Evolutionary conservation across 228 moss, liverwort and hornwort species (phyloP), one percentile per base, ranked within the genome.

Genomic region (Sphagnum magellanicum): DNA sequence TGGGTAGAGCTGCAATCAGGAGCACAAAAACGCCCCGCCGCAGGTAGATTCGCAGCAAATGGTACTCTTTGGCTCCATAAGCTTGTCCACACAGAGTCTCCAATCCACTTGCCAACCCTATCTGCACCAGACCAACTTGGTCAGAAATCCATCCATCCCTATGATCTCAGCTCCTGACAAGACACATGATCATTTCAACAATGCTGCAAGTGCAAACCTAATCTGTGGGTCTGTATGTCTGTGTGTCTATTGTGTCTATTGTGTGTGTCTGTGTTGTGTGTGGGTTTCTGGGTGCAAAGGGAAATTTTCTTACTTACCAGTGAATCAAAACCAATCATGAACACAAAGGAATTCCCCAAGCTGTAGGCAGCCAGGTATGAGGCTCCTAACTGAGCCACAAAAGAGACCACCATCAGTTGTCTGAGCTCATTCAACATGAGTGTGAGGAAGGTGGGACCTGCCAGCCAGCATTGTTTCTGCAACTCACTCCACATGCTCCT

Each of bases 41-140:
- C 49, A 93, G 32, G 52, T 79, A 89, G 32, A 89, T 76, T 52
- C 96, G 92, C n/a, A 92, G 76, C 70, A 84, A 12, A 51, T 64
- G 75, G 55, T 96, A 88, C 60, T 91, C 81, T 68, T 91, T 79
- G 13, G 91, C 93, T 1, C 93, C 93, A 58, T 76, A 91, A 0
- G 91, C 93, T 80, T 93, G 93, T 52, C 93, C 93, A 69, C 93
- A 93, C 5, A 93, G 78, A 9, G 87, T 93, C 74, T 93, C 93
- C 69, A 93, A 64, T 16, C 83, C 85, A 6, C 75, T 75, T 48
- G 79, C 65, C 85, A 93, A 68, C 12, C 93, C 93, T 17, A 50
- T 15, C 85, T 81, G 68, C 49, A 48, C 46, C 13, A 4, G 9
- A 48, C 64, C 48, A 4, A 55, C 55, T 8, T 55, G 55, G 8